A percentile compares a stretch with the other conserved stretches of the same genome.
phyloP scores from a whole-genome alignment of 1,139 yeast species.

The Protomyces inouyei region DNA sequence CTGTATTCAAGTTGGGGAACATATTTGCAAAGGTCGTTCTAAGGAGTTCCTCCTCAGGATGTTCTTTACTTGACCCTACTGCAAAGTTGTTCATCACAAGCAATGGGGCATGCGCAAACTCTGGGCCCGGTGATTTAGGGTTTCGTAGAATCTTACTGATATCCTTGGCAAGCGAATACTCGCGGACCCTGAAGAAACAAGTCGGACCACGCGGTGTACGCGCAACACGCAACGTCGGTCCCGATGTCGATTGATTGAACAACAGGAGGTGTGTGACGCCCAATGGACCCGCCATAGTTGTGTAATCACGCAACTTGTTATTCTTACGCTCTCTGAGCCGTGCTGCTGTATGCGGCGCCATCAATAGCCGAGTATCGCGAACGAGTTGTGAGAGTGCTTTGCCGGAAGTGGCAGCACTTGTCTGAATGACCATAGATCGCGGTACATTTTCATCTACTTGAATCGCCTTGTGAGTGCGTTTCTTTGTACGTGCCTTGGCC shows the following conservation, averaged over 20 bases:
- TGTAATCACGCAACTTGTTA: constrained; percentile 80
- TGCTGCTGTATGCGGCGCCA: constrained; percentile 97
- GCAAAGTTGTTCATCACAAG: constrained; percentile 85
- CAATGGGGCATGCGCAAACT: constrained; percentile 74
- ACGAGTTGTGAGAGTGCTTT: constrained; percentile 80
- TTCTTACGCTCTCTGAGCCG: constrained; percentile 78
- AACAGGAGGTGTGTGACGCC: constrained; percentile 86
- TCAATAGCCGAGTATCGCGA: constrained; percentile 75
- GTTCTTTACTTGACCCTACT: constrained; percentile 36
- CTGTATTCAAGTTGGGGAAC: constrained; percentile 87
- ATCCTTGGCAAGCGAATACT: constrained; percentile 79
- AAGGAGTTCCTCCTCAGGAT: constrained; percentile 58
- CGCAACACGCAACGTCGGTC: constrained; percentile 76
- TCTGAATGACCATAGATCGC: constrained; percentile 70
- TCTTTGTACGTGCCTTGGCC: constrained; percentile 45
- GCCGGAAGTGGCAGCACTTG: constrained; percentile 74
- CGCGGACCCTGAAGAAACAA: constrained; percentile 68
- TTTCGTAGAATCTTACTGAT: constrained; percentile 60
- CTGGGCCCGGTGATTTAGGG: constrained; percentile 64
- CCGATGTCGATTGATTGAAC: constrained; percentile 74
- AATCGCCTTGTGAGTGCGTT: constrained; percentile 69
- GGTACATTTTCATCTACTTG: constrained; percentile 74
- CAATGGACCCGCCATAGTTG: constrained; percentile 95
- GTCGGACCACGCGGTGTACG: constrained; percentile 95
- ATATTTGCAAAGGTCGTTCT: constrained; percentile 91